These are phyloP conservation scores for Backusella macrospora DNA, from an alignment of 192 early-diverging fungal genomes.

Conservation along the genomic window DNA sequence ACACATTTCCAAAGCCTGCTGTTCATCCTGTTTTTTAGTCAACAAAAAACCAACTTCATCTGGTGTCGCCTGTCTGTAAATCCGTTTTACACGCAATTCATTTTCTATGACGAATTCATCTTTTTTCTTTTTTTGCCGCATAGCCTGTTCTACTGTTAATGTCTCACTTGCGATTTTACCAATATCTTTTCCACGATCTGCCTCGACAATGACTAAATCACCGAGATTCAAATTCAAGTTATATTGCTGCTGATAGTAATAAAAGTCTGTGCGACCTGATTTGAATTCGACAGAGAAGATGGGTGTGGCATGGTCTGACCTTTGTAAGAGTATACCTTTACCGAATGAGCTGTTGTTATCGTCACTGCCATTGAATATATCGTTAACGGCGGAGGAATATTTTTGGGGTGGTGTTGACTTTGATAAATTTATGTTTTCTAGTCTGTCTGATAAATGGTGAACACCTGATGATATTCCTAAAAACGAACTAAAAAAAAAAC, in stretches of 20 bases:
- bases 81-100: slow-evolving; percentile 77
- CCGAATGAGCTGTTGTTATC: not conserved
- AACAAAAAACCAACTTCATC: slow-evolving; percentile 79
- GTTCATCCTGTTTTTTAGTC: slow-evolving; percentile 86
- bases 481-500: not conserved
- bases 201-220: slow-evolving; percentile 84
- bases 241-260: slow-evolving; percentile 60
- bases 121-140: slow-evolving; percentile 32
- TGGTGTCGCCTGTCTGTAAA: slow-evolving; percentile 78
- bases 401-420: not conserved
- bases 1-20: slow-evolving; percentile 84
- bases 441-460: slow-evolving; percentile 9
- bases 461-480: not conserved
- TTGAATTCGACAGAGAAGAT: slow-evolving; percentile 83
- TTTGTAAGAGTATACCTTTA: no score
- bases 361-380: no score
- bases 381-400: not conserved
- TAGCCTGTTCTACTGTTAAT: slow-evolving; percentile 30
- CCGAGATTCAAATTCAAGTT: slow-evolving; percentile 52
- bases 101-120: slow-evolving; percentile 44
- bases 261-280: slow-evolving; percentile 81
- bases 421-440: slow-evolving; percentile 4
- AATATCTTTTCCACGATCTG: slow-evolving; percentile 86
- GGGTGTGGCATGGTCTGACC: no score
- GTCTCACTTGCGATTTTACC: slow-evolving; percentile 45